These are phyloP conservation scores for Capillidium heterosporum DNA, from an alignment of 371 early-diverging fungal genomes.

Conservation along the genomic window DNA sequence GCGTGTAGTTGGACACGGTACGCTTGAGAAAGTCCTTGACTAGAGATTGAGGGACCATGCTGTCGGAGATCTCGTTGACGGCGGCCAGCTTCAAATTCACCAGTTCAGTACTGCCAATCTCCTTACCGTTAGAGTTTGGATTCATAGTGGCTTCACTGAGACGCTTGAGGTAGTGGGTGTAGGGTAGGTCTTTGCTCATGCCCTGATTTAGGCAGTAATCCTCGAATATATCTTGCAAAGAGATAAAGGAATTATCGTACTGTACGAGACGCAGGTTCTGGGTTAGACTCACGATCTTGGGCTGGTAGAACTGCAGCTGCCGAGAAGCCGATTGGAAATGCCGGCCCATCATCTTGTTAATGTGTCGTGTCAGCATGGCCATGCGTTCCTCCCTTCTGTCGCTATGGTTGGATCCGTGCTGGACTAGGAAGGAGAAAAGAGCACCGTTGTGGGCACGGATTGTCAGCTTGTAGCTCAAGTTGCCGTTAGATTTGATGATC, in stretches of 20 bases:
- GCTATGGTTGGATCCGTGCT: constrained; percentile 72
- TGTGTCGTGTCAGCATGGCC: constrained; percentile 75
- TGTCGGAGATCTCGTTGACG: constrained; percentile 50
- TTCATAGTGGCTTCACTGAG: not conserved
- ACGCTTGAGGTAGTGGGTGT: constrained; percentile 34
- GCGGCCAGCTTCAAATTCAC: constrained; percentile 62
- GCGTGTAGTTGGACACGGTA: constrained; percentile 49
- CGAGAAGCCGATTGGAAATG: constrained; percentile 61
- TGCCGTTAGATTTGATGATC: constrained; percentile 53
- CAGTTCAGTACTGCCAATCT: constrained; percentile 36
- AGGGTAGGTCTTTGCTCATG: constrained; percentile 62
- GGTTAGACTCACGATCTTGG: constrained; percentile 76
- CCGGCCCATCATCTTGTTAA: constrained; percentile 63
- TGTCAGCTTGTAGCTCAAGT: constrained; percentile 53
- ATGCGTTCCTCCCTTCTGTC: constrained; percentile 86
- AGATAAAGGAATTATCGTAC: constrained; percentile 72
- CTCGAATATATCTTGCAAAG: constrained; percentile 73
- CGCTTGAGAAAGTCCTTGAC: constrained; percentile 36
- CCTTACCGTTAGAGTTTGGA: not conserved
- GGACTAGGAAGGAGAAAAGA: constrained; percentile 74
- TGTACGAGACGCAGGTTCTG: constrained; percentile 84
- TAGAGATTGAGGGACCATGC: constrained; percentile 65
- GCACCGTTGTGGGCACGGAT: constrained; percentile 87
- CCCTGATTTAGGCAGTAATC: constrained; percentile 48
- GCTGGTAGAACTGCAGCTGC: constrained; percentile 75